Base-by-base conservation (phyloP, 352 stramenopile genomes). In the Phytophthora syringae region DNA sequence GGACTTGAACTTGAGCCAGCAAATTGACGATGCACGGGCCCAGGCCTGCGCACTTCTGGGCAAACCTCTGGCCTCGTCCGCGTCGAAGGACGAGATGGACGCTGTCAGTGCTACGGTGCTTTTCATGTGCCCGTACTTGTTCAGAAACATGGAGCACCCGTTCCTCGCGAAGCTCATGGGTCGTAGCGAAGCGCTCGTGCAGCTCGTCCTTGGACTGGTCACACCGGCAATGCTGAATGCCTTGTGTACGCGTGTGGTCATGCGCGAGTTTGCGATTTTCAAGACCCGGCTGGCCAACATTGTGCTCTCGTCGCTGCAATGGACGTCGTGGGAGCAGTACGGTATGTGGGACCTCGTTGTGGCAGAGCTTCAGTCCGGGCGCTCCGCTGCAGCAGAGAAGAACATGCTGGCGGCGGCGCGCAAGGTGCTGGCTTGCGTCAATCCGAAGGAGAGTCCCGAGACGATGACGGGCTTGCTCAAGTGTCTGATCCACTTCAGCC, bases 311-410 rank as follows among this genome's bases (percentile, higher is more conserved):
- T 95, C 87, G 15, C 67, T 95, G 12, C 68, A 89, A 50, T 95
- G 87, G 87, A 93, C 67, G 13, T 93, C 87, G 16, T 95, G 85
- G 85, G 85, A 95, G 50, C 87, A 95, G 63, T 90, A 82, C 42
- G 79, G 77, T 1, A 72, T 93, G 56, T 95, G 87, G 87, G 87
- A 95, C 61, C 71, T 95, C 13, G 76, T 94, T 6, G 56, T 92
- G 0, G 72, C 79, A 0, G 87, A 95, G 53, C 77, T 88, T 7
- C 82, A 92, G 44, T 71, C 73, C 7, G 54, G 42, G 30, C 60
- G 48, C 11, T 78, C 73, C 5, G 25, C 55, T 27, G 56, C 77
- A 12, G 70, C 77, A 7, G 72, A 87, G 25, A 90, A 84, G 55
- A 66, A 75, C 27, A 74, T 93, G 27, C 85, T 93, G 69, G 80